Evolutionary conservation across 2,329 filamentous ascomycete species (phyloP), one percentile per base, ranked within the genome.

Genomic region (Diaporthe destruens): DNA sequence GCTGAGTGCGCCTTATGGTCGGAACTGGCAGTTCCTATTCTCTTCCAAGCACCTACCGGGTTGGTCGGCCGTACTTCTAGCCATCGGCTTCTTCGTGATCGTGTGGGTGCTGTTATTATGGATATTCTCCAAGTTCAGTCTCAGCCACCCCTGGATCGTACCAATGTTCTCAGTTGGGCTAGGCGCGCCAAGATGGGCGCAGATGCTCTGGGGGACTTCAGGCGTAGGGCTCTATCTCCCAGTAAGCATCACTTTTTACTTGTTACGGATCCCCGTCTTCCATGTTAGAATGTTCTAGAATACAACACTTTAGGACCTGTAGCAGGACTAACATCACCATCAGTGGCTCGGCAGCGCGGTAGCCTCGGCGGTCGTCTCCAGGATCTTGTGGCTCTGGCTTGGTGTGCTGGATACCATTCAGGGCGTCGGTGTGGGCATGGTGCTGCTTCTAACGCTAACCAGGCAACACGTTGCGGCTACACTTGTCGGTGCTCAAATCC

Each of bases 1-100:
- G 82, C 84, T 92, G 32, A 89, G 88, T 36, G 86, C 90, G 1
- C 90, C 88, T 1, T 92, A 91, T 76, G 91, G 91, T 47, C 87
- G 91, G 66, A 92, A 91, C 79, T 92, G 91, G 91, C 82, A 84
- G 51, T 93, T 88, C 81, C 85, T 92, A n/a, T 92, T 89, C 87
- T 84, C 83, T 61, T 88, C 87, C n/a, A 82, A 87, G 59, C 85
- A 89, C 77, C 87, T 88, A 3, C 84, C 87, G 9, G 80, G 83
- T 29, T 92, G 89, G 88, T 82, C 86, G 44, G 86, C 91, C 49
- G 81, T 87, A 18, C 78, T 91, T 1, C 85, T 92, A 6, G 85
- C 91, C 54, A 73, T 89, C 29, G 78, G 86, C 57, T 89, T 89
- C 82, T 88, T 88, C 78, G 80, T 87, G 72, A 75, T 83, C 32